Conservation (phyloP, 2,329 filamentous ascomycete species). For the Alternaria alternata region DNA sequence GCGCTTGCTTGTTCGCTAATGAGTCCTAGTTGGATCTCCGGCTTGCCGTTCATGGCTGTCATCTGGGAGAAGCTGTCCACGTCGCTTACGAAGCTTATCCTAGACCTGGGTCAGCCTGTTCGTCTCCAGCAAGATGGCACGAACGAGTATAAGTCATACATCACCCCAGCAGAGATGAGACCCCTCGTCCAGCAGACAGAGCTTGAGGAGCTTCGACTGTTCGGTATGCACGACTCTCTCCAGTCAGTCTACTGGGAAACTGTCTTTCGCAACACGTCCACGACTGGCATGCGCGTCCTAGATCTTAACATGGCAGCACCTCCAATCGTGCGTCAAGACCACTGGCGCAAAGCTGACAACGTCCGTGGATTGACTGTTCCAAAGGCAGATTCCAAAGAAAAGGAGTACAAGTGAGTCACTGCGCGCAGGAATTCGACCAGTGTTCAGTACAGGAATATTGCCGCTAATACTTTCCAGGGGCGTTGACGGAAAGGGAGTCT, state of each 20-base stretch:
- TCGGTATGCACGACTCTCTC: slow-evolving; percentile 35
- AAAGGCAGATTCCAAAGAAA: slow-evolving; percentile 21
- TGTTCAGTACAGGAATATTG: background rate
- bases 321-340: slow-evolving; percentile 35
- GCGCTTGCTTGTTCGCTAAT: background rate
- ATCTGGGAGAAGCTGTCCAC: slow-evolving; percentile 33
- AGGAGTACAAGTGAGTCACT: slow-evolving; percentile 34
- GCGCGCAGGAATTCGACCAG: too few relatives aligned
- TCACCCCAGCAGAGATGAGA: slow-evolving; percentile 33
- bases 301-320: slow-evolving; percentile 40
- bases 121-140: slow-evolving; percentile 22
- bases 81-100: slow-evolving; percentile 36
- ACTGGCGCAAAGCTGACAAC: slow-evolving; percentile 34
- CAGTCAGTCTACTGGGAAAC: slow-evolving; percentile 45
- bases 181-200: slow-evolving; percentile 32
- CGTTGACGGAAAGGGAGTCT: slow-evolving; percentile 37
- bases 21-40: slow-evolving; percentile 37
- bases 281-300: slow-evolving; percentile 29
- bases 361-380: slow-evolving; percentile 33
- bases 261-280: slow-evolving; percentile 34
- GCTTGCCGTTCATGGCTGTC: slow-evolving; percentile 34
- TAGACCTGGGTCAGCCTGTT: slow-evolving; percentile 38
- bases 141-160: slow-evolving; percentile 28
- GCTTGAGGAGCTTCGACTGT: slow-evolving; percentile 41
- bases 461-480: slow-evolving; percentile 26